Evolutionary conservation across 228 moss, liverwort and hornwort species (phyloP).

Genomic region (Sphagnum fallax): DNA sequence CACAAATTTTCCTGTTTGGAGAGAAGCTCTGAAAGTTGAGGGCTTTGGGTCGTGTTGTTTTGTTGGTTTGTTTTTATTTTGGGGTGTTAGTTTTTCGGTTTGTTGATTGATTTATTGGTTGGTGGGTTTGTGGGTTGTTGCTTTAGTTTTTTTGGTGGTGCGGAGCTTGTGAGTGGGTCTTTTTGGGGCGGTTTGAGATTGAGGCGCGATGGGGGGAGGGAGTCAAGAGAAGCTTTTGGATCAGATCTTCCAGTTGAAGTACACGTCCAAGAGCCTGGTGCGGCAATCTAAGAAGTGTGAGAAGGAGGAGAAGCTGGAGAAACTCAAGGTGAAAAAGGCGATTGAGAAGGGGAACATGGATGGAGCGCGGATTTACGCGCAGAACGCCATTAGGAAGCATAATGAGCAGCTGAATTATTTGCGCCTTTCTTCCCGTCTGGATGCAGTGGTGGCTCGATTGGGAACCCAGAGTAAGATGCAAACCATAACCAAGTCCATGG

Average conservation of each 20-base stretch:
- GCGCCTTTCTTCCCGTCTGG: conserved; percentile 6
- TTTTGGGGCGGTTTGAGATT: too few relatives aligned
- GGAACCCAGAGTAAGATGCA: conserved; percentile 12
- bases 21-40: too few relatives aligned
- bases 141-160: too few relatives aligned
- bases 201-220: conserved; percentile 4
- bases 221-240: conserved; percentile 10
- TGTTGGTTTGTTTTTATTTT: too few relatives aligned
- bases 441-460: conserved; percentile 6
- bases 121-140: too few relatives aligned
- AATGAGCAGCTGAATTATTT: conserved; percentile 12
- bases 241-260: conserved; percentile 12
- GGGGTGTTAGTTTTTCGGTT: too few relatives aligned
- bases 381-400: conserved; percentile 9
- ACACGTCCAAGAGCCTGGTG: conserved; percentile 8
- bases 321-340: conserved; percentile 11
- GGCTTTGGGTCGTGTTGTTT: too few relatives aligned
- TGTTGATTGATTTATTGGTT: too few relatives aligned
- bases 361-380: conserved; percentile 10
- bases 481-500: conserved; percentile 9
- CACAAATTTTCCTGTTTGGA: too few relatives aligned
- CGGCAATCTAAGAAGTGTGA: conserved; percentile 7
- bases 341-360: conserved; percentile 13
- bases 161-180: too few relatives aligned
- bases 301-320: conserved; percentile 14